These are phyloP conservation scores for Penicillium daleae DNA, from an alignment of 495 filamentous ascomycete genomes.

Conservation along the genomic window DNA sequence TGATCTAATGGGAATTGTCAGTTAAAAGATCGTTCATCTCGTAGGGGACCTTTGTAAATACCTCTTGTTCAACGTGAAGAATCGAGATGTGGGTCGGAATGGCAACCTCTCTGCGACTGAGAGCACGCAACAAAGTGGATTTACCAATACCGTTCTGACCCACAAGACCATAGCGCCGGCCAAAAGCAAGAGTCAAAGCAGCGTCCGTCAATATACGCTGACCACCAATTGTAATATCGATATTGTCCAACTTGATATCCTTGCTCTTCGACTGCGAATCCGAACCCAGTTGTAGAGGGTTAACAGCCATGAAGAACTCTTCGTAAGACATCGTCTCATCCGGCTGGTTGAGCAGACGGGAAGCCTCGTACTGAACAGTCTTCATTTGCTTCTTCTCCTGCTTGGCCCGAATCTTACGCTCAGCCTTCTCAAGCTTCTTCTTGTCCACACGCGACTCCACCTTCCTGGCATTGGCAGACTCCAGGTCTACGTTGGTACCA, in stretches of 20 bases:
- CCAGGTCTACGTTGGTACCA: conserved; percentile 83
- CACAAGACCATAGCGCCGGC: conserved; percentile 93
- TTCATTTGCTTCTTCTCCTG: conserved; percentile 98
- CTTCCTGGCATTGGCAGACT: conserved; percentile 88
- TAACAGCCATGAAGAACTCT: conserved; percentile 99
- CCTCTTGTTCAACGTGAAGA: conserved; percentile 98
- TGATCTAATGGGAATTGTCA: conserved; percentile 62
- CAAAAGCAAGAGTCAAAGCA: conserved; percentile 85
- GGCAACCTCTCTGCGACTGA: conserved; percentile 91
- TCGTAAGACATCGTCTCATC: conserved; percentile 93
- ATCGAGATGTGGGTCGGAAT: conserved; percentile 98
- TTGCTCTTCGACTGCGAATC: conserved; percentile 84
- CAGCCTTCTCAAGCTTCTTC: conserved; percentile 99
- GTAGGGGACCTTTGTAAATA: no score
- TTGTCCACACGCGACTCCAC: conserved; percentile 96
- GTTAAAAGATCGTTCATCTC: background rate
- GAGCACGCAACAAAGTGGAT: conserved; percentile 86
- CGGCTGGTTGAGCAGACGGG: conserved; percentile 80
- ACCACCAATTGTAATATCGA: conserved; percentile 91
- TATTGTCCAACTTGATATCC: conserved; percentile 96
- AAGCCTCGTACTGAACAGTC: conserved; percentile 96
- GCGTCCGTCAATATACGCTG: conserved; percentile 89
- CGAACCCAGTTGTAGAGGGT: conserved; percentile 87
- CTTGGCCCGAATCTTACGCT: conserved; percentile 96
- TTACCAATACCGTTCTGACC: conserved; percentile 99